Evolutionary conservation across 2,329 filamentous ascomycete species (phyloP), one percentile per base, ranked within the genome.

Genomic region (Rutstroemia sp.): DNA sequence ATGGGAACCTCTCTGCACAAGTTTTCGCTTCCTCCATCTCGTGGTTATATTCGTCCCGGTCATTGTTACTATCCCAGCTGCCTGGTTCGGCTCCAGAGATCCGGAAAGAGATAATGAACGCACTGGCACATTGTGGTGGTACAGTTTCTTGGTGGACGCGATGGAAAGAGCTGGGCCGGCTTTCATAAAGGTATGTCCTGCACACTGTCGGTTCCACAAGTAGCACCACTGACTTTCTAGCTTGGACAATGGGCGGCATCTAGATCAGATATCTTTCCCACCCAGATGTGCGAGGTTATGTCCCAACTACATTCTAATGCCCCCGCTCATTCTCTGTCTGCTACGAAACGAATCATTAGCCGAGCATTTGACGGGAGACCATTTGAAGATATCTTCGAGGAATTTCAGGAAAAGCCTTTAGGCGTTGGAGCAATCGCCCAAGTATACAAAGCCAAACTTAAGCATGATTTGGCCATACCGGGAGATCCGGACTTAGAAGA

Each of bases 221-320:
- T n/a, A 4, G 8, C 12, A 39, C 7, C 38, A 17, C 49, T 62
- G 51, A 64, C 65, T 61, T 39, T 12, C 10, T 64, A 92, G 84
- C 82, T 99, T 54, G 94, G 94, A 16, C 94, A 99, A 84, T 99
- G 94, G 94, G 94, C 94, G 17, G 94, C 94, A 3, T 97, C 94
- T 5, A 81, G 94, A 69, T 89, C 92, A 44, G 94, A 99, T 72
- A 96, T 99, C 68, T 99, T 99, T 69, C 94, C 94, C 1, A 87
- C 81, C 21, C 86, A 96, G 71, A 84, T 99, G 81, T 99, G 94
- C 73, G 82, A 82, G 45, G 84, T 92, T 69, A 94, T 99, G 92
- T 95, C 92, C 1, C 88, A 91, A 60, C 79, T 99, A 47, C 94
- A 99, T 73, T 96, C 94, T 1, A 84, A 97, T 69, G 92, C 94